A percentile compares a stretch with the other conserved stretches of the same genome.
Evolutionary conservation across 257 asterid species (phyloP).

Genomic region (Salvia rosmarinus): DNA sequence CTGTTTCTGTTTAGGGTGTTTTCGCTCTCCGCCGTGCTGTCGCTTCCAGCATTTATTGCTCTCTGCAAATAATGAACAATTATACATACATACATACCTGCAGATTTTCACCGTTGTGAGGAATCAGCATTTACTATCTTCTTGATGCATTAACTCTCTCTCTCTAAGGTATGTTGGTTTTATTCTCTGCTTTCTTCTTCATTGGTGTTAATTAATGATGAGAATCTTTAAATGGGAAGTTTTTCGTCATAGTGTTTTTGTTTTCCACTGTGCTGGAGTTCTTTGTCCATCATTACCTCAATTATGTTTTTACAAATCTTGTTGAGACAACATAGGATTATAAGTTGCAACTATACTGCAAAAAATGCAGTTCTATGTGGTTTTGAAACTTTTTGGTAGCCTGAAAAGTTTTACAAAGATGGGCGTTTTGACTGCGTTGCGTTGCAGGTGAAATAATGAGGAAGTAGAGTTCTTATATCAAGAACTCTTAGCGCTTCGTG

Average conservation of each 20-base stretch:
- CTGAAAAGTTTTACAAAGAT: too few species aligned
- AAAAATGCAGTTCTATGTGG: background rate
- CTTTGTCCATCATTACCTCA: constrained; percentile 13
- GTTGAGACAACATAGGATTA: too few species aligned
- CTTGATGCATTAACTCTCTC: background rate
- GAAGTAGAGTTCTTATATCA: constrained; percentile 33
- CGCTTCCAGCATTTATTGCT: constrained; percentile 59
- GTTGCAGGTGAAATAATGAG: constrained; percentile 23
- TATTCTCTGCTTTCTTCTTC: background rate
- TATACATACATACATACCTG: background rate
- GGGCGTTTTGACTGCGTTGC: too few species aligned
- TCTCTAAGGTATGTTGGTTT: constrained; percentile 3
- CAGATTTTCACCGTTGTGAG: background rate
- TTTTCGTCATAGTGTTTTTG: background rate
- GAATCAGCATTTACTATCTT: constrained; percentile 29
- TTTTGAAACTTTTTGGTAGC: background rate
- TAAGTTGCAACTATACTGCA: too few species aligned
- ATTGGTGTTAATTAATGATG: constrained; percentile 4
- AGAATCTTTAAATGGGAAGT: background rate
- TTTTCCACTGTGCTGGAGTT: background rate
- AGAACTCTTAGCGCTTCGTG: background rate
- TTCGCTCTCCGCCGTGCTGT: constrained; percentile 56
- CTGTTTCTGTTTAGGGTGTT: constrained; percentile 40
- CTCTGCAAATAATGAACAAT: constrained; percentile 21
- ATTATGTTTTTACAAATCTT: background rate